These are phyloP conservation scores for Fusarium duplospermum DNA, from an alignment of 2,329 filamentous ascomycete species.

Conservation along the genomic window DNA sequence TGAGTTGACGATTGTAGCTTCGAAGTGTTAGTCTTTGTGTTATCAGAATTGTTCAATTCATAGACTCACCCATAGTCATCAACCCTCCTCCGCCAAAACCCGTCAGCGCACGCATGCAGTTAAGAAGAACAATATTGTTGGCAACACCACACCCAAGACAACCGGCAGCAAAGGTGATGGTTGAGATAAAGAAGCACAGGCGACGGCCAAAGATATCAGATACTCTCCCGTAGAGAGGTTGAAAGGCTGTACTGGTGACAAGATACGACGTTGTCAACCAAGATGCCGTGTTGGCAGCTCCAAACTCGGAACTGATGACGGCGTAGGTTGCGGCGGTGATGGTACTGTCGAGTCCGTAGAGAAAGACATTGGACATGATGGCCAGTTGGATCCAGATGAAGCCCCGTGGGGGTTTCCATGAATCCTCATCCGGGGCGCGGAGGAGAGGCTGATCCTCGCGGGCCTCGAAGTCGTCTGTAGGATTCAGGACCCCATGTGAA, in stretches of 20 bases:
- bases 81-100: constrained; percentile 77
- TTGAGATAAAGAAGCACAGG: constrained; percentile 72
- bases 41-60: neutral
- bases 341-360: constrained; percentile 77
- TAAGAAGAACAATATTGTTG: constrained; percentile 67
- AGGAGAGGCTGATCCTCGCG: constrained; percentile 40
- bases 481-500: neutral
- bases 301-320: constrained; percentile 79
- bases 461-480: constrained; percentile 7
- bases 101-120: constrained; percentile 73
- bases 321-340: constrained; percentile 80
- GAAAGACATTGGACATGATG: constrained; percentile 73
- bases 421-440: constrained; percentile 31
- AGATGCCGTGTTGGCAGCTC: constrained; percentile 77
- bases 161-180: constrained; percentile 69
- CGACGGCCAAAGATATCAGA: constrained; percentile 77
- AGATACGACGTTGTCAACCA: constrained; percentile 82
- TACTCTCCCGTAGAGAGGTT: constrained; percentile 77
- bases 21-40: neutral
- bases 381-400: constrained; percentile 70
- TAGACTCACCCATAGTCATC: constrained; percentile 72
- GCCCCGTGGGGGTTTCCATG: constrained; percentile 62
- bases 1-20: constrained; percentile 67
- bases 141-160: constrained; percentile 75
- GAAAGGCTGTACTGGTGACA: constrained; percentile 77